Conservation (phyloP, 2,329 filamentous ascomycete genomes). For the Aotearoamyces nothofagi region DNA sequence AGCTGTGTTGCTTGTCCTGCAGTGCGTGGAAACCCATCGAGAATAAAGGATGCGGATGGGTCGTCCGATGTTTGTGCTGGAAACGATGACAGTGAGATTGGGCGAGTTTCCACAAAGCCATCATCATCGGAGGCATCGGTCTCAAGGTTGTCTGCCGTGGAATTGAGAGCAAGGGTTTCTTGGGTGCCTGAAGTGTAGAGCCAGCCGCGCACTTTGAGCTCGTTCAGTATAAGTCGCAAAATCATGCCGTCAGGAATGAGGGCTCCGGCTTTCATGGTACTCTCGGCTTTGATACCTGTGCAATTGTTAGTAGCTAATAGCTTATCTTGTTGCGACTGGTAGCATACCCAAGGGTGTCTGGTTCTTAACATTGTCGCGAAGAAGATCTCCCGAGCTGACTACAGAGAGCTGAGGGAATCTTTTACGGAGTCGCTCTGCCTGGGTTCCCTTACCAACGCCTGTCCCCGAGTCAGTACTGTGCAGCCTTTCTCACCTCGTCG, state of each 20-base stretch:
- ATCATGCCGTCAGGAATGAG: slow-evolving; percentile 91
- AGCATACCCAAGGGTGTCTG: slow-evolving; percentile 72
- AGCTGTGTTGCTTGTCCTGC: slow-evolving; percentile 64
- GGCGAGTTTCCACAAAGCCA: slow-evolving; percentile 13
- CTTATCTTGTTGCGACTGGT: too few relatives aligned
- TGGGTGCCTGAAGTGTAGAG: slow-evolving; percentile 33
- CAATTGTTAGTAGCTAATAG: too few relatives aligned
- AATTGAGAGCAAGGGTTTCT: slow-evolving; percentile 19
- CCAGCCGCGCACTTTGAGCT: slow-evolving; percentile 78
- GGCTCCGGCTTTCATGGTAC: slow-evolving; percentile 71
- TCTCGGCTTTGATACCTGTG: slow-evolving; percentile 78
- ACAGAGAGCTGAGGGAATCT: slow-evolving; percentile 80
- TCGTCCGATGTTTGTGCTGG: slow-evolving; percentile 42
- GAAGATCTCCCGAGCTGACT: slow-evolving; percentile 85
- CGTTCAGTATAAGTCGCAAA: slow-evolving; percentile 79
- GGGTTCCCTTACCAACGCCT: slow-evolving; percentile 91
- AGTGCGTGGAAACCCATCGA: slow-evolving; percentile 92
- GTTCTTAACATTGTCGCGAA: slow-evolving; percentile 84
- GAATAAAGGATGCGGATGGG: slow-evolving; percentile 75
- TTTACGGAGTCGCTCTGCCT: slow-evolving; percentile 74
- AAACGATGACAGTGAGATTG: slow-evolving; percentile 20
- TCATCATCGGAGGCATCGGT: slow-evolving; percentile 23
- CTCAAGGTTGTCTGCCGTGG: slow-evolving; percentile 18
- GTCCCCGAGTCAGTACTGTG: not conserved
- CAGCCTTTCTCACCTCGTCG: too few relatives aligned